These are phyloP conservation scores for Cutaneotrichosporon arboriforme DNA, from an alignment of 1,284 basidiomycete genomes.

Conservation along the genomic window DNA sequence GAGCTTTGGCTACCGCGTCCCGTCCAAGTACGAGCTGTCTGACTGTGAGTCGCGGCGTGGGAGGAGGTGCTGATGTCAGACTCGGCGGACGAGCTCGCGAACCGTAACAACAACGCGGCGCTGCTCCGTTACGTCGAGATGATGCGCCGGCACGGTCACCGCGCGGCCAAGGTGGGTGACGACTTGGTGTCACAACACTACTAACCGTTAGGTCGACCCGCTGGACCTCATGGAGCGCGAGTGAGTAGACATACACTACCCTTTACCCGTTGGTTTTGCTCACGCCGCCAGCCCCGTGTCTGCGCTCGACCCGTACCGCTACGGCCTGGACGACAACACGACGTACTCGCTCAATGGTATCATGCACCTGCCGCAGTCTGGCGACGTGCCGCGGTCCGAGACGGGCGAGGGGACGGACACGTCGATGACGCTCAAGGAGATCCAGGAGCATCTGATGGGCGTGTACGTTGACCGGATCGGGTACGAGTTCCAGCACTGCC, in stretches of 20 bases:
- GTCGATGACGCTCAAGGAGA: constrained; percentile 54
- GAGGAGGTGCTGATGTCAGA: constrained; percentile 51
- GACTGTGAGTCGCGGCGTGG: constrained; percentile 60
- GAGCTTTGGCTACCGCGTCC: constrained; percentile 71
- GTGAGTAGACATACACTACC: constrained; percentile 49
- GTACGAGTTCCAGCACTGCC: constrained; percentile 63
- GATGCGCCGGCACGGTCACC: constrained; percentile 55
- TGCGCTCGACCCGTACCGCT: constrained; percentile 70
- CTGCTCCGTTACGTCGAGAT: constrained; percentile 81
- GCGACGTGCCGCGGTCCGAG: constrained; percentile 38
- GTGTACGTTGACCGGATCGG: constrained; percentile 77
- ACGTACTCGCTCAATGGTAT: constrained; percentile 71
- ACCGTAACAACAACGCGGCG: constrained; percentile 65
- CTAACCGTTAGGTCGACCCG: constrained; percentile 69
- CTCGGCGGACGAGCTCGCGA: constrained; percentile 65
- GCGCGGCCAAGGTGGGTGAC: constrained; percentile 27
- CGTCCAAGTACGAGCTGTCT: constrained; percentile 60
- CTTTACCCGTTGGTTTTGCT: not conserved
- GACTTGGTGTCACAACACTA: constrained; percentile 52
- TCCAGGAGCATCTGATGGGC: constrained; percentile 61
- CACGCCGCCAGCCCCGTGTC: constrained; percentile 54
- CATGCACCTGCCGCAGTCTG: constrained; percentile 29
- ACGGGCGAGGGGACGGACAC: constrained; percentile 59
- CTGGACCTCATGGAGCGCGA: constrained; percentile 77
- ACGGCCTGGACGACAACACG: constrained; percentile 56